Evolutionary conservation across 2,329 filamentous ascomycete genomes (phyloP).

Genomic region (Colletotrichum sp.): DNA sequence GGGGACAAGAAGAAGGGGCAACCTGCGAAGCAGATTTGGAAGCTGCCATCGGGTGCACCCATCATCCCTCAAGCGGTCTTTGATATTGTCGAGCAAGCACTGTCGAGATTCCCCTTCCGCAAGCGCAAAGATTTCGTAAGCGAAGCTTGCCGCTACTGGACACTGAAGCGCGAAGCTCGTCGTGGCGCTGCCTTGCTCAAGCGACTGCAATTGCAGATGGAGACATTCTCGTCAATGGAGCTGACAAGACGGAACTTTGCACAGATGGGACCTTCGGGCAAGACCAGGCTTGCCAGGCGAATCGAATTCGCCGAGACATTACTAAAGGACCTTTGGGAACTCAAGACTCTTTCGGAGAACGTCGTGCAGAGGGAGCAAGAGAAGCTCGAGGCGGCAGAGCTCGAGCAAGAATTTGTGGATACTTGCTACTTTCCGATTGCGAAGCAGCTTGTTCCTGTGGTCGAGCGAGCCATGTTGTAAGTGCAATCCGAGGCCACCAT

Average conservation of each 20-base stretch:
- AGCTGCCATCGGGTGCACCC: slow-evolving; percentile 90
- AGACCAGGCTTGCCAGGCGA: slow-evolving; percentile 76
- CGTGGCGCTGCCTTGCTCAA: slow-evolving; percentile 92
- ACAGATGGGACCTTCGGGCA: slow-evolving; percentile 88
- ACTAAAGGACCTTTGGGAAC: slow-evolving; percentile 76
- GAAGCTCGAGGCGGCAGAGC: slow-evolving; percentile 78
- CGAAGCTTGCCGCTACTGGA: slow-evolving; percentile 97
- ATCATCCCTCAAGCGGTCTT: slow-evolving; percentile 91
- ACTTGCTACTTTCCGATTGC: slow-evolving; percentile 90
- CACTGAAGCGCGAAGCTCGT: slow-evolving; percentile 90
- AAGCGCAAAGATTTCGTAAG: slow-evolving; percentile 92
- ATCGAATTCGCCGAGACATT: slow-evolving; percentile 87
- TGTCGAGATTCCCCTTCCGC: slow-evolving; percentile 78
- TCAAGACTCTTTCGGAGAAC: slow-evolving; percentile 72
- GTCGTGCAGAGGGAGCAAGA: slow-evolving; percentile 77
- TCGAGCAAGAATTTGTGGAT: slow-evolving; percentile 82
- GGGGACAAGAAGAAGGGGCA: slow-evolving; percentile 76
- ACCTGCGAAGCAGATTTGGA: slow-evolving; percentile 77
- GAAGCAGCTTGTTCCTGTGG: slow-evolving; percentile 75
- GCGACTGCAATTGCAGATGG: slow-evolving; percentile 90
- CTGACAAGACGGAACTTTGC: slow-evolving; percentile 93
- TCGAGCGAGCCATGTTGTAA: slow-evolving; percentile 83
- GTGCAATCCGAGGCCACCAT: slow-evolving; percentile 39
- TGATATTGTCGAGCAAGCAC: slow-evolving; percentile 81
- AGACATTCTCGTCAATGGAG: slow-evolving; percentile 97